phyloP scores from a whole-genome alignment of 345 rosid species.

The Eutrema yunnanense region DNA sequence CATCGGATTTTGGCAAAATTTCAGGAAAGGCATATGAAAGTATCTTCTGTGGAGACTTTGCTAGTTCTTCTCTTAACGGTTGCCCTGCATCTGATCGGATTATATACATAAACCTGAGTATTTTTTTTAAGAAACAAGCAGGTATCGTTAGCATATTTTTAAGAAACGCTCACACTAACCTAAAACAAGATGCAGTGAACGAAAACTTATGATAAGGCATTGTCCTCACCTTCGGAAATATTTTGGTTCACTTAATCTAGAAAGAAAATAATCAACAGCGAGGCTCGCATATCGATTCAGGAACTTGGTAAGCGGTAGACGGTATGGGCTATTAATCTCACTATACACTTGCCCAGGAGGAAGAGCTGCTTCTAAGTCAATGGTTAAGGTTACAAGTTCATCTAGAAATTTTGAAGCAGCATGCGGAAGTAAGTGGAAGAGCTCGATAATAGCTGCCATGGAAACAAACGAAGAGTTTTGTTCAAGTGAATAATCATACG shows the following conservation, averaged over 20 bases:
- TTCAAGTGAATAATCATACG: background rate
- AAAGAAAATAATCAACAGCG: slow-evolving; percentile 95
- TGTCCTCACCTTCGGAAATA: slow-evolving; percentile 85
- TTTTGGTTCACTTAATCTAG: slow-evolving; percentile 82
- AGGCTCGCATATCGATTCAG: slow-evolving; percentile 86
- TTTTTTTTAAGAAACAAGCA: slow-evolving; percentile 4
- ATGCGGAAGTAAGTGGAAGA: slow-evolving; percentile 93
- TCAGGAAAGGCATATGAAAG: slow-evolving; percentile 84
- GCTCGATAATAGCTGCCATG: slow-evolving; percentile 93
- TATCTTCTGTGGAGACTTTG: slow-evolving; percentile 89
- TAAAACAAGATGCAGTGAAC: background rate
- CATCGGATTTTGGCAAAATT: slow-evolving; percentile 62
- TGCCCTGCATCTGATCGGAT: slow-evolving; percentile 95
- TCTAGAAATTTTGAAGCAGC: slow-evolving; percentile 97
- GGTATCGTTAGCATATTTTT: slow-evolving; percentile 4
- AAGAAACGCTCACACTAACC: background rate
- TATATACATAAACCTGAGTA: slow-evolving; percentile 88
- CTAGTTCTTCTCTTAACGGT: slow-evolving; percentile 89
- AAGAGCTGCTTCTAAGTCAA: slow-evolving; percentile 93
- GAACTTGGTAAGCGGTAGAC: slow-evolving; percentile 89
- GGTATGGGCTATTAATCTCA: slow-evolving; percentile 97
- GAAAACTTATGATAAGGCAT: background rate
- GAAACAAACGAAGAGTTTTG: slow-evolving; percentile 15
- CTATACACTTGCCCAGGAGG: slow-evolving; percentile 85
- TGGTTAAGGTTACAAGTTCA: slow-evolving; percentile 88